These are phyloP conservation scores for Ceratocystis variospora DNA, from an alignment of 2,329 filamentous ascomycete species.

Conservation along the genomic window DNA sequence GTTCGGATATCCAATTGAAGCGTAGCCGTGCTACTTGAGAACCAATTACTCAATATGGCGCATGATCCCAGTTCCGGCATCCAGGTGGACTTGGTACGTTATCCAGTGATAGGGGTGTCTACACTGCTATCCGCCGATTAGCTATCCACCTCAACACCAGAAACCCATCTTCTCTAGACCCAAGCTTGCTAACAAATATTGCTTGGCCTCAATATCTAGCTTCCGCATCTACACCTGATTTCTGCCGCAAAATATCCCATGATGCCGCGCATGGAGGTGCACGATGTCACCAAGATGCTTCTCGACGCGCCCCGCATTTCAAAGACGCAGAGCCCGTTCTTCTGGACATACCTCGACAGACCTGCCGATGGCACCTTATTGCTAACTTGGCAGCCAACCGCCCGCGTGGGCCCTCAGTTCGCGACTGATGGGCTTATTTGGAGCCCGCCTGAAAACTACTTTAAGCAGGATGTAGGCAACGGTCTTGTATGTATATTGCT, in stretches of 20 bases:
- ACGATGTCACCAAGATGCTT: conserved; percentile 72
- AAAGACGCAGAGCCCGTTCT: conserved; percentile 72
- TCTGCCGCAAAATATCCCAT: conserved; percentile 70
- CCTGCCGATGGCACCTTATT: conserved; percentile 71
- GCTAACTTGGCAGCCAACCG: conserved; percentile 75
- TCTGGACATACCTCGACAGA: conserved; percentile 80
- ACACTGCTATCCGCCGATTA: background rate
- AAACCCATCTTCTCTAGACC: background rate
- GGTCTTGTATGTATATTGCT: conserved; percentile 34
- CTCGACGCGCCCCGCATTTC: conserved; percentile 73
- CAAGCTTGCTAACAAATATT: background rate
- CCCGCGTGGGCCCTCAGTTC: conserved; percentile 57
- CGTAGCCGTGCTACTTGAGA: too few species aligned
- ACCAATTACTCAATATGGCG: conserved; percentile 26
- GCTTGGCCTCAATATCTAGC: conserved; percentile 33
- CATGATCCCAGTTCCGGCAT: conserved; percentile 33
- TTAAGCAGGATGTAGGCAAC: conserved; percentile 56
- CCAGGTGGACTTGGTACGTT: conserved; percentile 31
- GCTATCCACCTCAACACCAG: too few species aligned
- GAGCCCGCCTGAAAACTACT: conserved; percentile 67
- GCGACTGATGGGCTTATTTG: conserved; percentile 88
- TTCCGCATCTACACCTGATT: conserved; percentile 79
- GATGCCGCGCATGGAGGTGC: conserved; percentile 54
- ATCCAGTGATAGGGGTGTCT: background rate
- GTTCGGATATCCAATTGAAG: too few species aligned